Evolutionary conservation across 192 early-diverging fungal species (phyloP).

Genomic region (Linnemannia zychae): DNA sequence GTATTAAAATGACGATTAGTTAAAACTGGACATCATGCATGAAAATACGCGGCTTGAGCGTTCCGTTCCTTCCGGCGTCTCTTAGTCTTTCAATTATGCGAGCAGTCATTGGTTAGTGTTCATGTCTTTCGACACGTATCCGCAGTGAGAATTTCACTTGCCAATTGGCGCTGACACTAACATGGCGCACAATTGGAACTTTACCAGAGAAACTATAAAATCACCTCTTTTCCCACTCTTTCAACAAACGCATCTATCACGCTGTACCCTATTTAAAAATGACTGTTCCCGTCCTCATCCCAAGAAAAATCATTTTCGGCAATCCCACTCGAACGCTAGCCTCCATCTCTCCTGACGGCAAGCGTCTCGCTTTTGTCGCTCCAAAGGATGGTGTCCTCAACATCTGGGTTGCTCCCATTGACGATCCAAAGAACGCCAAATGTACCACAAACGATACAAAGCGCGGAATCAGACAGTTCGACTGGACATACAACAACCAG

Average conservation of each 20-base stretch:
- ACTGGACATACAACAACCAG: constrained; percentile 48
- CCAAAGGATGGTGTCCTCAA: constrained; percentile 52
- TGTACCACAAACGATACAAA: constrained; percentile 46
- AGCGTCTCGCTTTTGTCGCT: constrained; percentile 40
- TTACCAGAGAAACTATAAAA: no score
- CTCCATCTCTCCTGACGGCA: constrained; percentile 19
- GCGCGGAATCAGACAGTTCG: constrained; percentile 38
- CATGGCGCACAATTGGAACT: no score
- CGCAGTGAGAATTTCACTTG: no score
- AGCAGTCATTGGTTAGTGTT: no score
- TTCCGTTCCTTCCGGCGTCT: no score
- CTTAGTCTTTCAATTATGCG: no score
- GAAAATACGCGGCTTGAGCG: no score
- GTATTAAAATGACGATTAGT: no score
- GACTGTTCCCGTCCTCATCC: constrained; percentile 13
- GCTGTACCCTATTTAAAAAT: not conserved
- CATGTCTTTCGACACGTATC: no score
- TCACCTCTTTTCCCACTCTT: not conserved
- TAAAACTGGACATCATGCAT: no score
- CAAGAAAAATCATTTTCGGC: constrained; percentile 31
- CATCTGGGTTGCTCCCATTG: constrained; percentile 33
- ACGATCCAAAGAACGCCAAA: constrained; percentile 27
- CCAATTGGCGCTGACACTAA: no score
- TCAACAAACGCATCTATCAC: constrained; percentile 9
- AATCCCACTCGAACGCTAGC: constrained; percentile 15